Conservation (phyloP, 1,139 yeast species). For the Geotrichum siamense region DNA sequence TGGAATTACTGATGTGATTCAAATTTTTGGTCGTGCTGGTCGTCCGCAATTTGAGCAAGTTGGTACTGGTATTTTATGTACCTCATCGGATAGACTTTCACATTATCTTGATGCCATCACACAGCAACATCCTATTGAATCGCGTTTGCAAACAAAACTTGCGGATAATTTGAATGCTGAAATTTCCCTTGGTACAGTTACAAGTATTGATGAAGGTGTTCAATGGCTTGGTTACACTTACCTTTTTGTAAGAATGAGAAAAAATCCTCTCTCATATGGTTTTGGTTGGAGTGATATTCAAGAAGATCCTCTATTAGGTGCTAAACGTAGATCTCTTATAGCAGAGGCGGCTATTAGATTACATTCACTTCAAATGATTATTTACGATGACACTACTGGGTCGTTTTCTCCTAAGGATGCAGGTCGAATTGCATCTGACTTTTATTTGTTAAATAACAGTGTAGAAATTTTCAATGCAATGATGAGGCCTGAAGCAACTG, state of each 20-base stretch:
- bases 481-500: constrained; percentile 79
- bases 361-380: constrained; percentile 84
- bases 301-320: constrained; percentile 74
- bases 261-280: constrained; percentile 92
- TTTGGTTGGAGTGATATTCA: constrained; percentile 78
- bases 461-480: constrained; percentile 84
- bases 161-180: constrained; percentile 95
- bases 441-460: constrained; percentile 75
- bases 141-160: constrained; percentile 64
- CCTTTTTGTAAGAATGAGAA: constrained; percentile 87
- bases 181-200: constrained; percentile 89
- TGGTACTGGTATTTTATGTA: constrained; percentile 89
- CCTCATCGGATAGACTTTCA: constrained; percentile 73
- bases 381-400: constrained; percentile 79
- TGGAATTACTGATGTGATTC: constrained; percentile 94
- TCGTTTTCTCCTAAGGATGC: constrained; percentile 78
- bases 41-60: constrained; percentile 91
- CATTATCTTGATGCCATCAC: constrained; percentile 82
- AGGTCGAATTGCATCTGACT: constrained; percentile 93
- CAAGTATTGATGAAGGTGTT: constrained; percentile 89
- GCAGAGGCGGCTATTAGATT: constrained; percentile 72
- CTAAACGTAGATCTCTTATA: constrained; percentile 67
- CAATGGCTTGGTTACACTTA: constrained; percentile 97
- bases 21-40: constrained; percentile 98
- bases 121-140: constrained; percentile 96